Evolutionary conservation across 164 flowering plant species (phyloP).

Genomic region (Sextonia rubra): DNA sequence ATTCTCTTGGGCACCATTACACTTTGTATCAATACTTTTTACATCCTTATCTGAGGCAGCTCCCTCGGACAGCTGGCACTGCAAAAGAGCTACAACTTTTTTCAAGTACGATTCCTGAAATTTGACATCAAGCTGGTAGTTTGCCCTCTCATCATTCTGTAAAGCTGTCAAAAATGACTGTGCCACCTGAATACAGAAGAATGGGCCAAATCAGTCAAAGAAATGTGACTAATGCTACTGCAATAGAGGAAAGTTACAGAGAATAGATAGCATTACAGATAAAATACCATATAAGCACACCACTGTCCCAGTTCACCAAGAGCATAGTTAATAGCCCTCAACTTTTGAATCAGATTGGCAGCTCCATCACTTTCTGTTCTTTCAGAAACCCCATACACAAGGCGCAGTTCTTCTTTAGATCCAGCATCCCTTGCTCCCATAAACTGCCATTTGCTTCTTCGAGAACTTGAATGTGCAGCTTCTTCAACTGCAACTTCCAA

Average conservation of each 20-base stretch:
- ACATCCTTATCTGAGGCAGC: constrained; percentile 59
- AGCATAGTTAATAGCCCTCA: constrained; percentile 96
- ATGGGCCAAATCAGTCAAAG: constrained; percentile 6
- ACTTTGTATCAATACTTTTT: constrained; percentile 20
- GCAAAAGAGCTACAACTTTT: constrained; percentile 75
- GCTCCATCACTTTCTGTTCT: constrained; percentile 99
- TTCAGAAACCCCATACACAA: constrained; percentile 96
- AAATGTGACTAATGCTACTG: not conserved
- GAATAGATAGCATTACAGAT: not conserved
- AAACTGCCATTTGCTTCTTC: constrained; percentile 96
- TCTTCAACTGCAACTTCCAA: constrained; percentile 84
- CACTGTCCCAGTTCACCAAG: constrained; percentile 96
- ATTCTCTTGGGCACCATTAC: constrained; percentile 20
- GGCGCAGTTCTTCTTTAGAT: constrained; percentile 91
- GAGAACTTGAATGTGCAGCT: constrained; percentile 81
- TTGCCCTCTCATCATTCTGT: constrained; percentile 93
- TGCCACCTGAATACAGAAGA: constrained; percentile 60
- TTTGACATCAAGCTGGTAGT: constrained; percentile 93
- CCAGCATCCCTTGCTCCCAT: constrained; percentile 99
- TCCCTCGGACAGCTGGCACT: constrained; percentile 92
- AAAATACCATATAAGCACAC: constrained; percentile 92
- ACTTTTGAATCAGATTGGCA: constrained; percentile 84
- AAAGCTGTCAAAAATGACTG: constrained; percentile 82
- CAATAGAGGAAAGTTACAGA: not conserved
- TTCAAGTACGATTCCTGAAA: constrained; percentile 87